A percentile compares a stretch with the other conserved stretches of the same genome.
Evolutionary conservation across 2,329 filamentous ascomycete species (phyloP).

Genomic region (Cryphonectria radicalis): DNA sequence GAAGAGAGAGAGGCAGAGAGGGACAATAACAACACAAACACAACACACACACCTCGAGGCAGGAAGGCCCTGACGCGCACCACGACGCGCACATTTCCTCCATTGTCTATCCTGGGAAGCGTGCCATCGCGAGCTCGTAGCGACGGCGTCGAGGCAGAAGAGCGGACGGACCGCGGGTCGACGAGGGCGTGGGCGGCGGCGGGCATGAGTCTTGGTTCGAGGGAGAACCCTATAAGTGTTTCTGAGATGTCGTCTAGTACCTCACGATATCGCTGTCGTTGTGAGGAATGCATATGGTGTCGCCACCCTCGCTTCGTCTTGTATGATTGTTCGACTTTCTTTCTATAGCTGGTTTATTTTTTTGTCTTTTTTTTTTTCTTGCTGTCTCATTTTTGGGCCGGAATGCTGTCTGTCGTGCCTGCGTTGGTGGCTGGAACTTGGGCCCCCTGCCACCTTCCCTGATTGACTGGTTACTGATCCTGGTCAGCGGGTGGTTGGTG

Average conservation of each 20-base stretch:
- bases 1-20: neutral
- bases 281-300: slow-evolving; percentile 35
- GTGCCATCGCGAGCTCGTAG: slow-evolving; percentile 73
- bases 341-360: neutral
- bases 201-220: slow-evolving; percentile 51
- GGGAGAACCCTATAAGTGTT: slow-evolving; percentile 44
- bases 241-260: slow-evolving; percentile 37
- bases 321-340: neutral
- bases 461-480: neutral
- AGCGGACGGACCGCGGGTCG: slow-evolving; percentile 52
- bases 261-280: slow-evolving; percentile 34
- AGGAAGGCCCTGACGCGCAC: slow-evolving; percentile 81
- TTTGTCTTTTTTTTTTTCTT: neutral
- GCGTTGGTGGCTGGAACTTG: slow-evolving; percentile 4
- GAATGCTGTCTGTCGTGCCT: neutral
- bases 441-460: neutral
- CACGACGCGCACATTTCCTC: slow-evolving; percentile 81
- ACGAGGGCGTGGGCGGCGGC: slow-evolving; percentile 43
- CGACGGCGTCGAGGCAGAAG: slow-evolving; percentile 78
- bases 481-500: slow-evolving; percentile 7
- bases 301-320: neutral
- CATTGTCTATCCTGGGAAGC: slow-evolving; percentile 63
- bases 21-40: neutral
- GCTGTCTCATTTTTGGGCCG: neutral
- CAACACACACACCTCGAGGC: slow-evolving; percentile 64